Conservation (phyloP, 2,329 filamentous ascomycete species). For the Xylogone sp. region DNA sequence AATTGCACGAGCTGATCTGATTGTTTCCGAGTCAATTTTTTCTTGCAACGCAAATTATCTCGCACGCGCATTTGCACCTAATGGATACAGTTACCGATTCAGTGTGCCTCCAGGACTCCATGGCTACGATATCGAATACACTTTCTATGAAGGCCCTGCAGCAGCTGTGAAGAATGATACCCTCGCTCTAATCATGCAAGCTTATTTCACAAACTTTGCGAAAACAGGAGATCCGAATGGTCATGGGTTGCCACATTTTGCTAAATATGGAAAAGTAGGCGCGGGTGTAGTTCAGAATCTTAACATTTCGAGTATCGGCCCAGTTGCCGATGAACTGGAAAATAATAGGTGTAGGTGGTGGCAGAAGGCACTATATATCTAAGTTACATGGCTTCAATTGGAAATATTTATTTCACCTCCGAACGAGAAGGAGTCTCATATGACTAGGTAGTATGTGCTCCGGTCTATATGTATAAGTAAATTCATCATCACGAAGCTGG, state of each 20-base stretch:
- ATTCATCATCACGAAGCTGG: too few relatives aligned
- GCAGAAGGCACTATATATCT: conserved; percentile 3
- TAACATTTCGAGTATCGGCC: neutral
- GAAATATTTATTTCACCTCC: too few relatives aligned
- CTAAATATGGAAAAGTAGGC: conserved; percentile 1
- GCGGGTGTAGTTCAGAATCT: neutral
- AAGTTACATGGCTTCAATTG: neutral
- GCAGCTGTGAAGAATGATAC: conserved; percentile 14
- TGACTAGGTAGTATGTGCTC: too few relatives aligned
- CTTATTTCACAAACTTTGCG: conserved; percentile 28
- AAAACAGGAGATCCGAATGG: conserved; percentile 21
- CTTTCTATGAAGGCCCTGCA: conserved; percentile 37
- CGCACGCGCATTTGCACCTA: conserved; percentile 37
- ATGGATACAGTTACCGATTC: conserved; percentile 48
- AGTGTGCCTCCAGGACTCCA: conserved; percentile 46
- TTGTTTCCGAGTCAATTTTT: conserved; percentile 39
- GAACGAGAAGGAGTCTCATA: too few relatives aligned
- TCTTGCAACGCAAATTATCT: conserved; percentile 48
- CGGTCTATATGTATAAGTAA: too few relatives aligned
- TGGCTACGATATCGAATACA: conserved; percentile 43
- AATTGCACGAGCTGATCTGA: conserved; percentile 35
- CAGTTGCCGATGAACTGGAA: neutral
- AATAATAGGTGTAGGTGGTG: conserved; percentile 4
- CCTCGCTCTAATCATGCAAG: conserved; percentile 26
- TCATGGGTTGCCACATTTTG: neutral